A percentile compares a stretch with the other conserved stretches of the same genome.
phyloP scores from a whole-genome alignment of 2,329 filamentous ascomycete species.

The Chaetomium olivaceum region DNA sequence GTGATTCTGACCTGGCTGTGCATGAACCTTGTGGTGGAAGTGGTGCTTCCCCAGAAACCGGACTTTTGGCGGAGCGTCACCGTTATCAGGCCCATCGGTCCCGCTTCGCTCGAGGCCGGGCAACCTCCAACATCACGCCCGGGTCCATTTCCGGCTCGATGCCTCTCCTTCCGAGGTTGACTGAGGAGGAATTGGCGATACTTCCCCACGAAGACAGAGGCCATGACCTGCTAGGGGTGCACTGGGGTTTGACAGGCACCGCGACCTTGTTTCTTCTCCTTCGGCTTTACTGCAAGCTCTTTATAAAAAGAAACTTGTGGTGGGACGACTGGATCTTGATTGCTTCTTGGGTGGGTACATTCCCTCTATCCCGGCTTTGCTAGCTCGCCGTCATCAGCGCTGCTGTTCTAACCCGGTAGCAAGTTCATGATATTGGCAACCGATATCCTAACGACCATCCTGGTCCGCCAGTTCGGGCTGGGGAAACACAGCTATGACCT shows the following conservation, averaged over 20 bases:
- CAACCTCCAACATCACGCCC: not conserved
- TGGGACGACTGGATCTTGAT: conserved; percentile 4
- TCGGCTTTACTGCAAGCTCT: not conserved
- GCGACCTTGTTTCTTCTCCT: not conserved
- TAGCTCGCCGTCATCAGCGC: not conserved
- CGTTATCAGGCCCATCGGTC: not conserved
- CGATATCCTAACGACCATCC: not conserved
- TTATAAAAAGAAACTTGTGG: not conserved
- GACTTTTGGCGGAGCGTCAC: not conserved
- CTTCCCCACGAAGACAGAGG: not conserved
- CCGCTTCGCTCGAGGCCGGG: not conserved
- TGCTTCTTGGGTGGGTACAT: not conserved
- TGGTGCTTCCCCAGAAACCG: not conserved
- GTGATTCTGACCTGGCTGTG: not conserved
- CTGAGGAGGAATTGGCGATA: not conserved
- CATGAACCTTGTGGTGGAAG: not conserved
- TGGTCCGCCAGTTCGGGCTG: not conserved
- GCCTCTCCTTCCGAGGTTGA: not conserved
- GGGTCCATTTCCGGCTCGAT: not conserved
- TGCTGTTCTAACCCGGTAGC: not conserved
- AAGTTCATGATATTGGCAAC: not conserved
- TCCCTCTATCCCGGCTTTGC: not conserved
- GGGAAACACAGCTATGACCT: conserved; percentile 5
- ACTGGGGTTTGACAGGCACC: not conserved
- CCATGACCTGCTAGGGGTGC: not conserved